Percentiles rank a stretch among this genome's conserved stretches.
phyloP scores from a whole-genome alignment of 163 green algal species.

The Chloromonas sp. region DNA sequence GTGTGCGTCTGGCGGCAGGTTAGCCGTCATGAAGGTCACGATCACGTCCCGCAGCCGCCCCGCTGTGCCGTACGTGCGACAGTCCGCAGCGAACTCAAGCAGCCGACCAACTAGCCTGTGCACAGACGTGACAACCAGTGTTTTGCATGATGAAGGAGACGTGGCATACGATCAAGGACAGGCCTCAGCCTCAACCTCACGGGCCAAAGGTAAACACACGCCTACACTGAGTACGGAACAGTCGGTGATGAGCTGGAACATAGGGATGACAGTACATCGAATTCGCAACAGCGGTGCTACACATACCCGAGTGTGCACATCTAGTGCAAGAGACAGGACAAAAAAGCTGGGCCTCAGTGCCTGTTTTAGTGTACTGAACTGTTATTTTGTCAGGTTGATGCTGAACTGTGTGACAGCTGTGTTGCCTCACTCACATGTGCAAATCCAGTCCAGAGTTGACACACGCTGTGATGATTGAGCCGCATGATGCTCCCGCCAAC shows the following conservation, averaged over 20 bases:
- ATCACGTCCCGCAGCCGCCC: constrained; percentile 19
- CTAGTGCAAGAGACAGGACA: not conserved
- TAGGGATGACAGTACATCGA: no score
- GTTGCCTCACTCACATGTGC: constrained; percentile 7
- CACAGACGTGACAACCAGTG: no score
- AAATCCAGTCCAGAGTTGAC: constrained; percentile 23
- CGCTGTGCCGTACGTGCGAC: constrained; percentile 17
- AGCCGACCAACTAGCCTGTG: no score
- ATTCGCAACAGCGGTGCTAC: no score
- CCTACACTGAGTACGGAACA: no score
- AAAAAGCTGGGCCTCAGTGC: constrained; percentile 9
- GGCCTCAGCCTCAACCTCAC: not conserved
- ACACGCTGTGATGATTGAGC: constrained; percentile 19
- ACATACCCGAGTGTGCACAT: not conserved
- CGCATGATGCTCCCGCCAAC: constrained; percentile 15
- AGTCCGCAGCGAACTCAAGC: not conserved
- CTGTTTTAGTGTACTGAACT: not conserved
- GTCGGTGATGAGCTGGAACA: no score
- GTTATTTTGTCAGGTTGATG: no score
- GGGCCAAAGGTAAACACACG: no score
- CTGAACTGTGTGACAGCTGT: no score
- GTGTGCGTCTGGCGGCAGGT: constrained; percentile 31
- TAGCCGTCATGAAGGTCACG: constrained; percentile 33
- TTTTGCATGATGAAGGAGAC: no score
- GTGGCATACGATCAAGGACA: no score